Evolutionary conservation across 2,329 filamentous ascomycete species (phyloP), one percentile per base, ranked within the genome.

Genomic region (Xylaria sp.): DNA sequence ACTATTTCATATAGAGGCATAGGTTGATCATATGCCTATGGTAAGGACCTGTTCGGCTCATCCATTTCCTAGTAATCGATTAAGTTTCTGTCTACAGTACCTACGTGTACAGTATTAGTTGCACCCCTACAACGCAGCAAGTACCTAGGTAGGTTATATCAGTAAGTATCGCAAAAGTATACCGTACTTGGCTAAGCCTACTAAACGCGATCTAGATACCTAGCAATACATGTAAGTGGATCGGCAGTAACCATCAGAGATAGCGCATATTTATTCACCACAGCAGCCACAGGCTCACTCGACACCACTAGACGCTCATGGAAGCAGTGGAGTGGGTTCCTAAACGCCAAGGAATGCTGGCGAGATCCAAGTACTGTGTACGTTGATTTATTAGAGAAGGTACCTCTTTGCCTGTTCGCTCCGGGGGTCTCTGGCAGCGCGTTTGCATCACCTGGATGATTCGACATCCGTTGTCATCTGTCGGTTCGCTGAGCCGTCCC

Each of bases 401-500:
- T 51, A 53, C 50, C 44, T 63, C n/a, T n/a, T n/a, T 35, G 54
- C 40, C 21, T 42, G 59, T 8, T 59, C 42, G 27, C 55, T 27
- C 44, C 27, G n/a, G 58, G 48, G 58, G 48, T 40, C 42, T 61
- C 64, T 61, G 40, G 57, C 25, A 21, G 51, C 60, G 64, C 60
- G 64, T 50, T 59, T 65, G 50, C 64, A 65, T 69, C 58, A 67
- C 68, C 64, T 67, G 65, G 27, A 68, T 60, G 60, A 69, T 54
- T 66, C 63, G 69, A 66, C 70, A 63, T 66, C 63, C 50, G 60
- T 65, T 62, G 58, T 68, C 60, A 63, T 62, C 69, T 61, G 53
- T 61, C 63, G 5, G 50, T 18, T 32, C 53, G 29, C 32, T 37
- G 51, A 23, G 6, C 32, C 60, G 37, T 65, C 51, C 47, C 57